phyloP scores from a whole-genome alignment of 495 filamentous ascomycete species.

The Penicillium goetzii region DNA sequence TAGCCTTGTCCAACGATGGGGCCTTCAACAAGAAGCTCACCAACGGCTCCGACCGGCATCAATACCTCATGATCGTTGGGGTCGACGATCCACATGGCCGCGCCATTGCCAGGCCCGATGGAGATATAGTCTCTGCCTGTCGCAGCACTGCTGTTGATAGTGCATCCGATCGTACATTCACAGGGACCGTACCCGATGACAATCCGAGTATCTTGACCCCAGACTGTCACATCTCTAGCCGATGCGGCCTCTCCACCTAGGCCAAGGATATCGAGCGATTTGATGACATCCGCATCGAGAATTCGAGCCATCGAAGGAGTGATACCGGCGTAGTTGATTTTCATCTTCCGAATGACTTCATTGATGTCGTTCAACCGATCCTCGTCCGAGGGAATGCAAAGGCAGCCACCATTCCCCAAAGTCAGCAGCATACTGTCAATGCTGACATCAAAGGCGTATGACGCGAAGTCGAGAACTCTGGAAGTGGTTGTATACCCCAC shows the following conservation, averaged over 20 bases:
- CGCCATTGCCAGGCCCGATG: slow-evolving; percentile 45
- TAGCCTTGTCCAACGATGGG: slow-evolving; percentile 57
- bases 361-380: slow-evolving; percentile 54
- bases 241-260: slow-evolving; percentile 57
- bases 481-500: slow-evolving; percentile 42
- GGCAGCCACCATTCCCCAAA: slow-evolving; percentile 48
- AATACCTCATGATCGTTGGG: slow-evolving; percentile 48
- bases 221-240: slow-evolving; percentile 41
- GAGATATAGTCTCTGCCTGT: slow-evolving; percentile 43
- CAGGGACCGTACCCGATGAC: slow-evolving; percentile 57
- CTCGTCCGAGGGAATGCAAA: slow-evolving; percentile 56
- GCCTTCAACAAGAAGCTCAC: slow-evolving; percentile 60
- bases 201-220: slow-evolving; percentile 45
- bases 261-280: slow-evolving; percentile 50
- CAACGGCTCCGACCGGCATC: slow-evolving; percentile 54
- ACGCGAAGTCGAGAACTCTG: slow-evolving; percentile 49
- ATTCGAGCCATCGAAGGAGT: slow-evolving; percentile 57
- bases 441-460: slow-evolving; percentile 54
- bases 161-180: slow-evolving; percentile 53
- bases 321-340: slow-evolving; percentile 49
- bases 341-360: slow-evolving; percentile 48
- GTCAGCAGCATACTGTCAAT: slow-evolving; percentile 52
- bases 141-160: slow-evolving; percentile 47
- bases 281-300: slow-evolving; percentile 46
- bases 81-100: slow-evolving; percentile 53